Percentiles rank a stretch among this genome's conserved stretches.
Evolutionary conservation across 345 rosid species (phyloP).

Genomic region (Euclidium syriacum): DNA sequence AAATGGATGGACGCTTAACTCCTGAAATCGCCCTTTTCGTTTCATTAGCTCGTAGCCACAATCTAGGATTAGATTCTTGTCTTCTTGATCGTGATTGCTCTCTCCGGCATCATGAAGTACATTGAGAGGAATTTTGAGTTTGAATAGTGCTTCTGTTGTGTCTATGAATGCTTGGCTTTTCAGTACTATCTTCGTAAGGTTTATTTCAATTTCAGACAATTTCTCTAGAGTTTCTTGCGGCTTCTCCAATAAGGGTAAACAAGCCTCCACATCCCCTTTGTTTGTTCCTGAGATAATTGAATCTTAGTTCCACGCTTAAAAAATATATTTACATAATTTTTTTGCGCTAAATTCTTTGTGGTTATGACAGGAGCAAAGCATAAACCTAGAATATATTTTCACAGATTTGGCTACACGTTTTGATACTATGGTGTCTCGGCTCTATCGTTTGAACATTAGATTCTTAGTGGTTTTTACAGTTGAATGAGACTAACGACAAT

Average conservation of each 20-base stretch:
- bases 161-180: constrained; percentile 61
- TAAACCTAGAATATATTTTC: neutral
- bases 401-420: neutral
- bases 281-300: constrained; percentile 41
- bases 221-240: constrained; percentile 34
- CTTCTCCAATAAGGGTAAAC: constrained; percentile 11
- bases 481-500: neutral
- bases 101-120: constrained; percentile 22
- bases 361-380: neutral
- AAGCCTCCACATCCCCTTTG: constrained; percentile 8
- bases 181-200: constrained; percentile 54
- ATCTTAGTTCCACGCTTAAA: constrained; percentile 30
- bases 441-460: neutral
- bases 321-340: constrained; percentile 16
- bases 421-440: neutral
- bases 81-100: constrained; percentile 33
- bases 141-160: constrained; percentile 79
- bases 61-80: constrained; percentile 57
- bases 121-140: constrained; percentile 52
- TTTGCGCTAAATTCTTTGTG: constrained; percentile 7
- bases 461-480: neutral
- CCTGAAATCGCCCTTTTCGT: constrained; percentile 70
- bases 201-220: constrained; percentile 52
- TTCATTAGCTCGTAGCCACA: constrained; percentile 81
- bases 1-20: constrained; percentile 63